These are phyloP conservation scores for Phalaenopsis aphrodite DNA, from an alignment of 106 monocot genomes.

Conservation along the genomic window DNA sequence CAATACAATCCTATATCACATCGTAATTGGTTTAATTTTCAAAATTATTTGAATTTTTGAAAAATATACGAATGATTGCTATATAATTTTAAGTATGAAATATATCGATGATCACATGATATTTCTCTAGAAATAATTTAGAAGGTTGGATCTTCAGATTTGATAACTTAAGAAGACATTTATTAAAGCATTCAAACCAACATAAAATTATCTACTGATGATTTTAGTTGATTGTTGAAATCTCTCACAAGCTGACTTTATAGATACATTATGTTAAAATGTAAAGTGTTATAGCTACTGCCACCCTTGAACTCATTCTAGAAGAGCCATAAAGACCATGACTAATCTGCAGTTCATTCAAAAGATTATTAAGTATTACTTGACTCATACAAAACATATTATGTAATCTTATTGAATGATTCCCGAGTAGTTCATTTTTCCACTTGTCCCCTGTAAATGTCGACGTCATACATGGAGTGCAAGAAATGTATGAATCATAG, in stretches of 20 bases:
- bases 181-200: neutral
- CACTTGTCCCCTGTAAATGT: too few species aligned
- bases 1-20: neutral
- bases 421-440: too few species aligned
- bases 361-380: too few species aligned
- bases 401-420: too few species aligned
- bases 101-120: neutral
- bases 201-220: neutral
- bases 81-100: neutral
- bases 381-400: too few species aligned
- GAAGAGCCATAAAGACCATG: neutral
- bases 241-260: neutral
- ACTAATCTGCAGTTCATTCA: neutral
- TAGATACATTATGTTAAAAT: neutral
- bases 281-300: neutral
- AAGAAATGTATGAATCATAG: too few species aligned
- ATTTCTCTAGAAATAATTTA: neutral
- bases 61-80: too few species aligned
- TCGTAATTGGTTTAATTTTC: too few species aligned
- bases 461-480: too few species aligned
- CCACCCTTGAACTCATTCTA: neutral
- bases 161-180: neutral
- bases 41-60: too few species aligned
- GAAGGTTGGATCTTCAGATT: neutral
- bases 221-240: neutral